Base-by-base conservation (phyloP, 2,329 filamentous ascomycete species). In the Phymatotrichopsis omnivora region DNA sequence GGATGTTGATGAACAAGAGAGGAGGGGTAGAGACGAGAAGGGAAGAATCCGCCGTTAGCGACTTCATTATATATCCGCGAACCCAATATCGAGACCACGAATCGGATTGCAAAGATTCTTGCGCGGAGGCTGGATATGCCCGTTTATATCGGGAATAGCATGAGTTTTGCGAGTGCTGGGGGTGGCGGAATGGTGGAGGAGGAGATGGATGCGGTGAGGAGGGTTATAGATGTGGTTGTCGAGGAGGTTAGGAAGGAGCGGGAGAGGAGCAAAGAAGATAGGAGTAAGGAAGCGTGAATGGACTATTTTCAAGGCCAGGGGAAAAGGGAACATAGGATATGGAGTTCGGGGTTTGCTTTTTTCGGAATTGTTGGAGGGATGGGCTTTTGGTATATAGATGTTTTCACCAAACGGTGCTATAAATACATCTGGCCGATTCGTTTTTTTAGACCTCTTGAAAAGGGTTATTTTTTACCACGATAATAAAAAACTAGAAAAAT, bases 101-200 rank as follows among this genome's bases (percentile, higher is more conserved):
- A 79, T 1, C 76, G 91, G 5, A 66, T 95, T 49, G 85, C 91
- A 1, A 91, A 84, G 62, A 72, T 94, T 2, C 65, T 96, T 11
- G 83, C 82, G n/a, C 75, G 77, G 42, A 80, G 76, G 56, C 74
- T 79, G 22, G 68, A 72, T 24, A 74, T 78, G 52, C 86, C 86
- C 1, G 79, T 84, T n/a, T 96, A 95, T 62, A 84, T 96, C 14
- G 84, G 84, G 17, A 93, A 84, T 61, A 94, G 86, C 25, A 77
- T 93, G 58, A 85, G 80, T 55, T 77, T 95, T 53, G 74, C 75
- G 11, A 76, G 72, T 58, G 73, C 79, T 5, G 82, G 80, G 2
- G 74, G 86, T 58, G 85, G 85, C 7, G 82, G 85, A 16, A 82
- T 78, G 0, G 76, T 89, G 5, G 87, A 95, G 61, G 91, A 96